Evolutionary conservation across 306 rosid species (phyloP).

Genomic region (Vigna hirtella): DNA sequence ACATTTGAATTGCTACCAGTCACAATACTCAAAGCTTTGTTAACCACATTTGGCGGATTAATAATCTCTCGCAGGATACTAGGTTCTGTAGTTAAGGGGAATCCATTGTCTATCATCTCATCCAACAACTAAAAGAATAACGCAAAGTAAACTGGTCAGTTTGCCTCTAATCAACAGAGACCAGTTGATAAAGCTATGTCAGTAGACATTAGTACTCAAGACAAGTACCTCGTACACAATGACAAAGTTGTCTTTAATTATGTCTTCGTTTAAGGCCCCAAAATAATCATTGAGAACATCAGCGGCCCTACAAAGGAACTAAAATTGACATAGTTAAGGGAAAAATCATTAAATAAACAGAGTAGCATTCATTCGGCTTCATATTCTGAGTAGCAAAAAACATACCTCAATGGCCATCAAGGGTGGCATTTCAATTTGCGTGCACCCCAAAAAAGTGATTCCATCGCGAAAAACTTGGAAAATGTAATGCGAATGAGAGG

Average conservation of each 20-base stretch:
- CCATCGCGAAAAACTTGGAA: slow-evolving; percentile 92
- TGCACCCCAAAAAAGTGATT: slow-evolving; percentile 91
- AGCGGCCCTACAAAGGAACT: slow-evolving; percentile 97
- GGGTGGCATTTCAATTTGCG: slow-evolving; percentile 98
- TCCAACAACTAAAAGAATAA: slow-evolving; percentile 70
- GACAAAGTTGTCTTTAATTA: slow-evolving; percentile 77
- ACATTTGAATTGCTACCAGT: slow-evolving; percentile 87
- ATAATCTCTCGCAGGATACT: slow-evolving; percentile 87
- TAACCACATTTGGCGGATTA: slow-evolving; percentile 87
- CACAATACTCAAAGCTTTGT: slow-evolving; percentile 88
- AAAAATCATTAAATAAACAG: not conserved
- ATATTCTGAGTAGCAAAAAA: not conserved
- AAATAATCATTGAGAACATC: slow-evolving; percentile 87
- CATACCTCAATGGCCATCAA: slow-evolving; percentile 93
- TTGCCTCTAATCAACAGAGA: slow-evolving; percentile 34
- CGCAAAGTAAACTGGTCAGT: slow-evolving; percentile 34
- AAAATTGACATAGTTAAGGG: slow-evolving; percentile 52
- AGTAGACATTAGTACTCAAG: not conserved
- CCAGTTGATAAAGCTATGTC: not conserved
- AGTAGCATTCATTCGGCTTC: not conserved
- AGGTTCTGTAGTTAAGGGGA: slow-evolving; percentile 94
- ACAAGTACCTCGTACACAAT: slow-evolving; percentile 80
- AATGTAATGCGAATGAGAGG: slow-evolving; percentile 94
- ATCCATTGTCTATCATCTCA: slow-evolving; percentile 98
- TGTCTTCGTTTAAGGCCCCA: slow-evolving; percentile 86